Conservation (phyloP, 495 filamentous ascomycete genomes). For the Podospora comata region DNA sequence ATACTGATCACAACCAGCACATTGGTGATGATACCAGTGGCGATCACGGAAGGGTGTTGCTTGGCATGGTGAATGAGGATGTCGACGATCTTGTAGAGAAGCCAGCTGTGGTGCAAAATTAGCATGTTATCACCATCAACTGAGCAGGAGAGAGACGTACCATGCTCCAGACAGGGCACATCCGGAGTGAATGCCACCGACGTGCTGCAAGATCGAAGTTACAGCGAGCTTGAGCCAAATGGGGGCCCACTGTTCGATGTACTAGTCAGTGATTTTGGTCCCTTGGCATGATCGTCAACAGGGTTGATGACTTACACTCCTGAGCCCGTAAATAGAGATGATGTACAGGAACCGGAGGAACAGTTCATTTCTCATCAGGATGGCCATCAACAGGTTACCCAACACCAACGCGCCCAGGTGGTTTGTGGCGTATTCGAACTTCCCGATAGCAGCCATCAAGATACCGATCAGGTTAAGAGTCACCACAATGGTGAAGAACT, state of each 20-base stretch:
- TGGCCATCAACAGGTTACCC: conserved; percentile 42
- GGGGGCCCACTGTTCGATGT: conserved; percentile 39
- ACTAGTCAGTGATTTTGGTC: conserved; percentile 14
- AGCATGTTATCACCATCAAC: neutral
- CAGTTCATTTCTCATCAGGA: conserved; percentile 44
- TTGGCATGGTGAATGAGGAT: conserved; percentile 34
- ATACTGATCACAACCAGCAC: conserved; percentile 42
- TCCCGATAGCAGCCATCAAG: conserved; percentile 34
- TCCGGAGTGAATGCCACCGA: conserved; percentile 46
- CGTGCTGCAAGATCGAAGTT: conserved; percentile 43
- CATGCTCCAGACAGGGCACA: conserved; percentile 43
- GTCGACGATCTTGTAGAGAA: conserved; percentile 44
- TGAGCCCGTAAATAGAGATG: conserved; percentile 42
- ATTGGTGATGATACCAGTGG: conserved; percentile 43
- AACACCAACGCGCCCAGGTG: conserved; percentile 44
- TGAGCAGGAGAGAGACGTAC: conserved; percentile 23
- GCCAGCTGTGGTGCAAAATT: conserved; percentile 33
- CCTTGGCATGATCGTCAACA: neutral
- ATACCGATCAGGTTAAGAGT: conserved; percentile 41
- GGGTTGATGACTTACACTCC: conserved; percentile 33
- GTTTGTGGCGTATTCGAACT: conserved; percentile 41
- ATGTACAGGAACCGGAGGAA: conserved; percentile 42
- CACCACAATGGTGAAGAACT: conserved; percentile 45
- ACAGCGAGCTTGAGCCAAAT: conserved; percentile 37
- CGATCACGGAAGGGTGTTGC: conserved; percentile 38